Evolutionary conservation across 225 moss, liverwort and hornwort genomes (phyloP).

Genomic region (Sphagnum contortum): DNA sequence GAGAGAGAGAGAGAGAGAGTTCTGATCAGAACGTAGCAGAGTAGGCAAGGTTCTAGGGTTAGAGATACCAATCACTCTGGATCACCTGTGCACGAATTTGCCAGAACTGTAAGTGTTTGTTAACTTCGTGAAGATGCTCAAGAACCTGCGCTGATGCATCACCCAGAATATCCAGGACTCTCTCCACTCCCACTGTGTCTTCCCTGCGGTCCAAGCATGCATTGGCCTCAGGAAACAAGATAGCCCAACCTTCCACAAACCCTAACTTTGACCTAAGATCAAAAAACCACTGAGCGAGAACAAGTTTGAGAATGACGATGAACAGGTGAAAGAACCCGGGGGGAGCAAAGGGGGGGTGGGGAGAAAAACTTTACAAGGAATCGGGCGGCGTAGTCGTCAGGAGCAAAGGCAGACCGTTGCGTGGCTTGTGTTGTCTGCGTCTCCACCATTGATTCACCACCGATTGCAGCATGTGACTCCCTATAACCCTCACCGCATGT

Average conservation of each 20-base stretch:
- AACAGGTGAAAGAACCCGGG: not conserved
- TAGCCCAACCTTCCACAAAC: too few species aligned
- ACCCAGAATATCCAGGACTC: slow-evolving; percentile 51
- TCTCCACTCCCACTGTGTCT: slow-evolving; percentile 47
- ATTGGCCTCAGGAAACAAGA: not conserved
- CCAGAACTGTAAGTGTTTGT: slow-evolving; percentile 86
- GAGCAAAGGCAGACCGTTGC: slow-evolving; percentile 44
- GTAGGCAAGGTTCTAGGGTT: too few species aligned
- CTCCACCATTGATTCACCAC: slow-evolving; percentile 53
- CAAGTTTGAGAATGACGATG: not conserved
- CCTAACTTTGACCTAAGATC: too few species aligned
- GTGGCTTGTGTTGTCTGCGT: slow-evolving; percentile 33
- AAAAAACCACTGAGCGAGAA: not conserved
- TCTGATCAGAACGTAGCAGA: too few species aligned
- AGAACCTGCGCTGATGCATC: slow-evolving; percentile 55
- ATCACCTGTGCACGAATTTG: slow-evolving; percentile 58
- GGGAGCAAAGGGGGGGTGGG: slow-evolving; percentile 2
- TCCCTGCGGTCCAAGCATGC: slow-evolving; percentile 19
- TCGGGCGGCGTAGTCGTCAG: slow-evolving; percentile 26
- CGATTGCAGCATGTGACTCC: slow-evolving; percentile 38
- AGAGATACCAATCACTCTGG: too few species aligned
- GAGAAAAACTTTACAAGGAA: slow-evolving; percentile 19
- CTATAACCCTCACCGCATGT: slow-evolving; percentile 36
- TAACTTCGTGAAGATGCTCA: slow-evolving; percentile 48
- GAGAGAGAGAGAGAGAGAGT: too few species aligned